Conservation (phyloP, 129 eudicot species). For the Artemisia tridentata region DNA sequence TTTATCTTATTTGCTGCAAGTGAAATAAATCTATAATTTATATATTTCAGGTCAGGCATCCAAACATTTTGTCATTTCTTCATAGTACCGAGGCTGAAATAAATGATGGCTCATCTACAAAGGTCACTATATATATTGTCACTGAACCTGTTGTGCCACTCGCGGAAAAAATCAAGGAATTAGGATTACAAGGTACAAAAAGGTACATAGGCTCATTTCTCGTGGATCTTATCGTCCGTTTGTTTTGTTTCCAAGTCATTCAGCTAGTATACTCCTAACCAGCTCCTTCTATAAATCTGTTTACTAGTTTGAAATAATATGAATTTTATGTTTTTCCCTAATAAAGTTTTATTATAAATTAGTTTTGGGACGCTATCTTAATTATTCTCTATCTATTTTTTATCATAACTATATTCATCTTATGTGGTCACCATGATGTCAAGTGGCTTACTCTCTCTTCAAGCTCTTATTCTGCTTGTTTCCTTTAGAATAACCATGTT, state of each 20-base stretch:
- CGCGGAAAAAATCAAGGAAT: conserved; percentile 8
- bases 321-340: background rate
- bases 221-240: conserved; percentile 10
- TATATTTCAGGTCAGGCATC: conserved; percentile 86
- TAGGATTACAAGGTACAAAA: conserved; percentile 18
- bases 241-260: background rate
- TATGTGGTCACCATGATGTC: background rate
- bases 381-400: background rate
- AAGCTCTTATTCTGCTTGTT: background rate
- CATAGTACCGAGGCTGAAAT: conserved; percentile 83
- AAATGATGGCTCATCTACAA: conserved; percentile 62
- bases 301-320: background rate
- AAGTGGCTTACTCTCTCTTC: background rate
- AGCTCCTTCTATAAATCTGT: background rate
- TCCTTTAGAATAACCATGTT: background rate
- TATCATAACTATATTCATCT: background rate
- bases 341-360: background rate
- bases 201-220: conserved; percentile 15
- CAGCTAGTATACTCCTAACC: background rate
- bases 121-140: conserved; percentile 78
- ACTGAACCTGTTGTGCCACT: conserved; percentile 64
- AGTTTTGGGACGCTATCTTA: background rate
- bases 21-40: background rate
- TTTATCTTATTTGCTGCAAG: background rate
- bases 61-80: conserved; percentile 80